These are phyloP conservation scores for Hydnomerulius pinastri DNA, from an alignment of 768 basidiomycete genomes.

Conservation along the genomic window DNA sequence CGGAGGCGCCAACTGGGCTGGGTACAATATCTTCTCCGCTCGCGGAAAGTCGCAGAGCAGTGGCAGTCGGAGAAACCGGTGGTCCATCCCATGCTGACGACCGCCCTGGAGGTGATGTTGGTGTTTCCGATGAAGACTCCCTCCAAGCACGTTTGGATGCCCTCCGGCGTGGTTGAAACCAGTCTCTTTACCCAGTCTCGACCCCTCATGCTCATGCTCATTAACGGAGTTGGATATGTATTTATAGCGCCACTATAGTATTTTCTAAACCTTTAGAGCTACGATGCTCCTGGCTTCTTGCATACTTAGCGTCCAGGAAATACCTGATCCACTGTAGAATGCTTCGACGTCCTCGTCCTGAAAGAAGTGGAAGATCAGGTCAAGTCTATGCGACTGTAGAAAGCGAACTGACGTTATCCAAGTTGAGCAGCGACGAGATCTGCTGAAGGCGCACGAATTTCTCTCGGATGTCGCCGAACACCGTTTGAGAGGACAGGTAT, in stretches of 20 bases:
- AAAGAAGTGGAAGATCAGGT: constrained; percentile 5
- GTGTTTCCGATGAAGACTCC: constrained; percentile 81
- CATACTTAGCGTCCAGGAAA: constrained; percentile 80
- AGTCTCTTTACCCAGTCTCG: neutral
- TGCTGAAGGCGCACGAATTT: constrained; percentile 93
- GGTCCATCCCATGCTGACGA: constrained; percentile 37
- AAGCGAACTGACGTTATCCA: constrained; percentile 61
- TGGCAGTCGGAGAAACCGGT: constrained; percentile 76
- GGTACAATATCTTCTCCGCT: constrained; percentile 60
- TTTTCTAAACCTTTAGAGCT: constrained; percentile 48
- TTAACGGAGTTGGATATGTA: constrained; percentile 8
- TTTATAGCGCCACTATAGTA: constrained; percentile 1
- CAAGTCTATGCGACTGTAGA: neutral
- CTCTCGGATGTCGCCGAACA: constrained; percentile 88
- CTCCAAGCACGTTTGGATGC: constrained; percentile 94
- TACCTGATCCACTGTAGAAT: constrained; percentile 92
- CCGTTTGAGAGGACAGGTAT: constrained; percentile 85
- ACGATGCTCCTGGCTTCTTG: constrained; percentile 76
- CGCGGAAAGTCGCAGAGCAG: constrained; percentile 68
- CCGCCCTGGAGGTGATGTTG: constrained; percentile 40
- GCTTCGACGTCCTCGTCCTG: constrained; percentile 95
- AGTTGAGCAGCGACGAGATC: constrained; percentile 87
- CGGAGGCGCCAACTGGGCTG: constrained; percentile 78
- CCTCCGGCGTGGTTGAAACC: constrained; percentile 63
- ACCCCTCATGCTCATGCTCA: constrained; percentile 4